Evolutionary conservation across 192 early-diverging fungal species (phyloP), one percentile per base, ranked within the genome.

Genomic region (Coemansia sp.): DNA sequence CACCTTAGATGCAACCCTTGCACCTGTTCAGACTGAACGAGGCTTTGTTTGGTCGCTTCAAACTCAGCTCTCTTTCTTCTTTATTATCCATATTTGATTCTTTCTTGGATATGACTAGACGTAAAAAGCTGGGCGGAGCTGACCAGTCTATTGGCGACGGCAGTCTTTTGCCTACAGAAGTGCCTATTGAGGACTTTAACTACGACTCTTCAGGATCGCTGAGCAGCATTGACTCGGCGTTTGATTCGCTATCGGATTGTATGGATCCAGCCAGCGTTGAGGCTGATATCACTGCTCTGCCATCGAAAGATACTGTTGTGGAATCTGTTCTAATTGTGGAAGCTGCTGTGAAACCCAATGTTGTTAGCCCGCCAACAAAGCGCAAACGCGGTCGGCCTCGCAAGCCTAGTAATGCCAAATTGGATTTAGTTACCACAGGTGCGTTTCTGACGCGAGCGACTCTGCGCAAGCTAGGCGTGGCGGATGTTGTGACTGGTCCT

Each of bases 401-500:
- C 18, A 57, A 53, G 19, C 35, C 29, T 52, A 22, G 3, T 2
- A 60, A 35, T 47, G 48, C 32, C 29, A 26, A 35, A 8, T 39
- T 20, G 22, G 63, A 66, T n/a, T 60, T 79, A 22, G 43, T 77
- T 2, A 79, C 82, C 11, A 83, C 82, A 1, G 82, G 82, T 12
- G 82, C 82, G 12, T 83, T 83, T 53, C 38, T 80, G 41, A 83
- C 82, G 3, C 77, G 82, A 50, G 65, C 71, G 18, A 75, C 75
- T 3, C 70, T 83, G 12, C 71, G 73, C 24, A 67, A 75, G n/a
- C 65, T 83, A 4, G 73, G 75, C 6, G 64, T 75, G 5, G 61
- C 56, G 1, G 26, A 61, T 22, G 22, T 53, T 3, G 12, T 45
- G 14, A 39, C 70, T 3, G 67, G 68, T 16, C 48, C 61, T 1